Base-by-base conservation (phyloP, 2,329 filamentous ascomycete genomes). In the Verticillium alfalfae region DNA sequence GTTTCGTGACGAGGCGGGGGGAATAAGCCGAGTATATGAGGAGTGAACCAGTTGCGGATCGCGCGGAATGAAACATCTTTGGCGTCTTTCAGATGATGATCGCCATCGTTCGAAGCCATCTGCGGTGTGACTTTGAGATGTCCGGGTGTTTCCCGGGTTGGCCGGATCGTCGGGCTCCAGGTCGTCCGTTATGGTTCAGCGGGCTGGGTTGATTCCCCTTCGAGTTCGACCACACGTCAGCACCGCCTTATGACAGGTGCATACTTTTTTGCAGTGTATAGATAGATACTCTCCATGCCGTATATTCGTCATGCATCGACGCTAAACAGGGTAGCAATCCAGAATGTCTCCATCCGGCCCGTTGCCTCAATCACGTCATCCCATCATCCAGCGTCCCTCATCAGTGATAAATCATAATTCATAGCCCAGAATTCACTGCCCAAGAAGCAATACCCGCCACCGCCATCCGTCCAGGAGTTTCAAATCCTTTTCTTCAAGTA, bases 361-460 rank as follows among this genome's bases (percentile, higher is more conserved):
- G 22, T 5, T 52, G n/a, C 39, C 18, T 10, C 18, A n/a, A 18
- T 52, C 45, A 10, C 26, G n/a, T 31, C 45, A 18, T 52, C 45
- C 2, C 10, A 52, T 52, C 45, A 22, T 52, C 18, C 45, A 26
- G 16, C 18, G 16, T 18, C 26, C n/a, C 26, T 4, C 26, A 31
- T 31, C 26, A 31, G 26, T 31, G 26, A 31, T 31, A 31, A 31
- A 31, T 31, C 26, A 31, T 31, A 31, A 31, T 16, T 18, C 38
- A 38, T 13, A 1, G 8, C 18, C 13, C 52, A 34, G 16, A 12
- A 34, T 41, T 39, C 56, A 67, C 26, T 61, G 54, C 4, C 69
- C 76, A 78, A 79, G 85, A 34, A 80, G 66, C 64, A 86, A 63
- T 22, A 86, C 75, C 58, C 82, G 73, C 84, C 84, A 86, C 61